Base-by-base conservation (phyloP, 495 filamentous ascomycete species). In the Penicillium maclennaniae region DNA sequence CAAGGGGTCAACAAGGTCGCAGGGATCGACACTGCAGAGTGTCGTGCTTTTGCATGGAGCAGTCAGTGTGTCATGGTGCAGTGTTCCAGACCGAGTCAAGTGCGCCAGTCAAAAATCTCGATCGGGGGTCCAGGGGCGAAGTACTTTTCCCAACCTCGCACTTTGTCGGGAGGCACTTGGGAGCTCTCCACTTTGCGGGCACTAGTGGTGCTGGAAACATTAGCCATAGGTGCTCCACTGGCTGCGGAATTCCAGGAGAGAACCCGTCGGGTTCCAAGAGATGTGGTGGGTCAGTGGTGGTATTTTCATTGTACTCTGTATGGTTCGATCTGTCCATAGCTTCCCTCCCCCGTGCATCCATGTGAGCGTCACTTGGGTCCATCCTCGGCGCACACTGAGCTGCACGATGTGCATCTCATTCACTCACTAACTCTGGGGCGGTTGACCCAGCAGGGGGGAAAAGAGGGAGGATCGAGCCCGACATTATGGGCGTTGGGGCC, bases 391-490 rank as follows among this genome's bases (percentile, higher is more conserved):
- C 31, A 34, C 3, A 34, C 8, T 14, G 3, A 12, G 31, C 46
- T 27, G 44, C 47, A 48, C 39, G 39, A 42, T 42, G n/a, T 21
- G 16, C 38, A 40, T 40, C n/a, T 23, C 23, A 23, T 5, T 23
- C 2, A 23, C 23, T 23, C 23, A 23, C 23, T 34, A 14, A 14
- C 10, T 14, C 51, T 54, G 58, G 61, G 59, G 55, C 34, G 51
- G 47, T 28, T 37, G 56, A 60, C 52, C 61, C 61, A 43, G 47
- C 45, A 61, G 49, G 49, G 48, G 53, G 53, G 58, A 51, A 60
- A 58, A 56, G 54, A 44, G 49, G 40, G 58, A 45, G 38, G 57
- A 63, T 63, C 54, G 56, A 48, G 51, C 60, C 63, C 63, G 60
- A 53, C 50, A 53, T 20, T 42, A 20, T 59, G 63, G 59, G 42